Evolutionary conservation across 306 rosid species (phyloP).

Genomic region (Morella rubra): DNA sequence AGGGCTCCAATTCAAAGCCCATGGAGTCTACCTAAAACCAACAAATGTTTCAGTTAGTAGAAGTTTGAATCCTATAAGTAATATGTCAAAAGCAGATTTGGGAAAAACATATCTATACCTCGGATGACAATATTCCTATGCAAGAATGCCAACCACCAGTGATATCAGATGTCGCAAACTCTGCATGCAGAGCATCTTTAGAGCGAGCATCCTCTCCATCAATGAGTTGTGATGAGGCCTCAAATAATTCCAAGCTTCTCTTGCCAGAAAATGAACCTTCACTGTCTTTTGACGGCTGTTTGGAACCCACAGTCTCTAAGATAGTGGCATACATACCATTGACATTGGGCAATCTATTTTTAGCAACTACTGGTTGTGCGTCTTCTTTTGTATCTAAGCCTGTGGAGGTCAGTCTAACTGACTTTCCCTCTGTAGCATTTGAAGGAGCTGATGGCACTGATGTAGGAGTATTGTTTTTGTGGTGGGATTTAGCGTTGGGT

Average conservation of each 20-base stretch:
- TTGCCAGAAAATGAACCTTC: slow-evolving; percentile 34
- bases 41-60: not conserved
- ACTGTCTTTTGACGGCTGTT: slow-evolving; percentile 15
- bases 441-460: slow-evolving; percentile 1
- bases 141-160: slow-evolving; percentile 39
- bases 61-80: not conserved
- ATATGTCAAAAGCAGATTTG: not conserved
- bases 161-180: slow-evolving; percentile 35
- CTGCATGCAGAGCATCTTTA: slow-evolving; percentile 35
- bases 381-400: slow-evolving; percentile 24
- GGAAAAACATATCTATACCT: slow-evolving; percentile 40
- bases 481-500: not conserved
- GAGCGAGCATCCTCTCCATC: slow-evolving; percentile 30
- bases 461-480: not conserved
- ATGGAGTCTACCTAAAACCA: slow-evolving; percentile 56
- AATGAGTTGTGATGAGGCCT: slow-evolving; percentile 20
- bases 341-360: slow-evolving; percentile 28
- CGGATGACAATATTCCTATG: slow-evolving; percentile 43
- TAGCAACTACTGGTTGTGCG: slow-evolving; percentile 28
- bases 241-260: slow-evolving; percentile 18
- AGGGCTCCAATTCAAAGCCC: slow-evolving; percentile 55
- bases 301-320: slow-evolving; percentile 17
- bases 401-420: not conserved
- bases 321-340: slow-evolving; percentile 23
- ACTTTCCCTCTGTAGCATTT: slow-evolving; percentile 1